Evolutionary conservation across 2,329 filamentous ascomycete species (phyloP), one percentile per base, ranked within the genome.

Genomic region (Alternaria dauci): DNA sequence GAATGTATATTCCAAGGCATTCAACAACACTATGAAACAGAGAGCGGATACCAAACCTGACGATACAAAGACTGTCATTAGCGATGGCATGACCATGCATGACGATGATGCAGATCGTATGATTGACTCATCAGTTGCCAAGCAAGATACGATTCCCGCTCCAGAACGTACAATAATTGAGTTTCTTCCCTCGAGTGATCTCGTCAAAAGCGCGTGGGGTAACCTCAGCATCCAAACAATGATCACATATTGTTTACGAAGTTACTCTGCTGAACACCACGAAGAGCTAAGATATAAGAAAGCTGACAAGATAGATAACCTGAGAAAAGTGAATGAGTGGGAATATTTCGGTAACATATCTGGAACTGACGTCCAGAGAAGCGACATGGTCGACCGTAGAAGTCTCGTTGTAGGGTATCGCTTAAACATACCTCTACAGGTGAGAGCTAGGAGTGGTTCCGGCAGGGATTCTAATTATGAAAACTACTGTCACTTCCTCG

Each of bases 91-190:
- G 38, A 39, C 14, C 14, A 36, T 14, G 14, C 14, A 14, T 14
- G 12, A 36, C 14, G 14, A 36, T 36, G 32, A 16, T 36, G 14
- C 32, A 8, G 14, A 36, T 36, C 1, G 12, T 36, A 16, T 12
- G 14, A 36, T 36, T 7, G 12, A 14, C 32, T 14, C 32, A 12
- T 6, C 32, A 36, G 16, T 14, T 36, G 14, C 32, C 12, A 3
- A 16, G 14, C 11, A 36, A 4, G 32, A 36, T 36, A 3, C 32
- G 1, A 12, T 5, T 36, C 12, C 14, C 12, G 6, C 32, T 8
- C 32, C 12, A 8, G 5, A 0, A 2, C 11, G 4, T 16, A 0
- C 0, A 0, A 16, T 12, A 0, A 5, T 14, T 36, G 12, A 0
- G 0, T 14, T 16, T 3, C 4, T 12, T 36, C 14, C 14, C 14